Conservation (phyloP, 257 asterid species). For the Solanum tarapatanum region DNA sequence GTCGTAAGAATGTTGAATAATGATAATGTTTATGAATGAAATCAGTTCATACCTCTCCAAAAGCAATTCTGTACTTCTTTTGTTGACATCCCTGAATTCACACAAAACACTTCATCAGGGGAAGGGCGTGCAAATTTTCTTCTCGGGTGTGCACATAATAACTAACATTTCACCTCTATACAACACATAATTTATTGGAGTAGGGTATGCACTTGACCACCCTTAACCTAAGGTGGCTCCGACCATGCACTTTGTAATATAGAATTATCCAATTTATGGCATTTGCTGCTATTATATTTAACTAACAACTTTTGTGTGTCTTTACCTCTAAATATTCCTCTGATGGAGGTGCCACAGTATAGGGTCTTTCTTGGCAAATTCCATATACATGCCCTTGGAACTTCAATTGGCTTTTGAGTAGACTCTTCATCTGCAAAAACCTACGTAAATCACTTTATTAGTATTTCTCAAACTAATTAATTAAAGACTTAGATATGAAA, state of each 20-base stretch:
- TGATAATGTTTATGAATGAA: background rate
- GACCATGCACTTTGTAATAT: background rate
- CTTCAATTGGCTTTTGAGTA: constrained; percentile 9
- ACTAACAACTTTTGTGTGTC: background rate
- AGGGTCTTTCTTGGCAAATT: constrained; percentile 8
- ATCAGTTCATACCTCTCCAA: constrained; percentile 11
- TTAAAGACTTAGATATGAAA: background rate
- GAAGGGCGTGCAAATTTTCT: no score
- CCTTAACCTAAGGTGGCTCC: background rate
- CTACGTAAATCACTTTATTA: background rate
- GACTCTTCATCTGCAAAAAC: constrained; percentile 32
- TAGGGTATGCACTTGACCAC: background rate
- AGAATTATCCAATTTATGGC: background rate
- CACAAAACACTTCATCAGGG: background rate
- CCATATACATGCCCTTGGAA: constrained; percentile 6
- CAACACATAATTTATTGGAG: background rate
- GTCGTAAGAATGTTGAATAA: background rate
- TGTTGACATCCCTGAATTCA: constrained; percentile 14
- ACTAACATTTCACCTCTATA: background rate
- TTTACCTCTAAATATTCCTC: constrained; percentile 23
- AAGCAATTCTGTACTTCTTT: constrained; percentile 17
- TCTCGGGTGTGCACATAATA: no score
- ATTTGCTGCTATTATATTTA: background rate
- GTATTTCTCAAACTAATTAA: background rate
- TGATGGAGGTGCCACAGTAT: constrained; percentile 17